Base-by-base conservation (phyloP, 352 stramenopile genomes). In the Globisporangium radiosum region DNA sequence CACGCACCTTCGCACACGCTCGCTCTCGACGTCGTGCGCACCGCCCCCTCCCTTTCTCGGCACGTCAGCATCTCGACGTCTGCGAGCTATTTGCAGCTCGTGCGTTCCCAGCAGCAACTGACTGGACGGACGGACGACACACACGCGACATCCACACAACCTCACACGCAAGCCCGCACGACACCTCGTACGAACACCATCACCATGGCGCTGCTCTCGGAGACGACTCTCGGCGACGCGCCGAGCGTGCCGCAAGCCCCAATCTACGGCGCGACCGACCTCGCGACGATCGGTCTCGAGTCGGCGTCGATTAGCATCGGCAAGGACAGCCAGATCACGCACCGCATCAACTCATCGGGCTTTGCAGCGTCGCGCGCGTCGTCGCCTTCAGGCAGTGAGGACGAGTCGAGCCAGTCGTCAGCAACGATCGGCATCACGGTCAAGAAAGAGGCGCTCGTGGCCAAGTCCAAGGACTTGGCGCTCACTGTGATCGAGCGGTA, bases 401-500 rank as follows among this genome's bases (percentile, higher is more conserved):
- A 80, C 51, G 73, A 79, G 59, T 54, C 70, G 40, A 62, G 58
- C 66, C 40, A 72, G 47, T 60, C 66, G 44, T 55, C 60, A 10
- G 15, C 58, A 33, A 50, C 55, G 7, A 56, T 58, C 15, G 36
- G 45, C 36, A 57, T 49, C 9, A 13, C 52, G 6, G 48, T 55
- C n/a, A 72, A 69, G 39, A 50, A 64, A 3, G 59, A 62, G 36
- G 57, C 50, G 51, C 58, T 69, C 8, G 52, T 71, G n/a, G 19
- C 62, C 36, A 71, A 76, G 59, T 66, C 63, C 7, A 69, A 62
- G 43, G 58, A 76, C 39, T 17, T 62, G 3, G 64, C 72, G 49
- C 64, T 84, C 65, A 69, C 65, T 8, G 53, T 91, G 33, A 43
- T 86, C 40, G 69, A 92, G 54, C 78, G 83, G 33, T 93, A 93